Percentiles rank a stretch among this genome's conserved stretches.
These are phyloP conservation scores for Rossbeevera mucosa DNA, from an alignment of 768 basidiomycete species.

Conservation along the genomic window DNA sequence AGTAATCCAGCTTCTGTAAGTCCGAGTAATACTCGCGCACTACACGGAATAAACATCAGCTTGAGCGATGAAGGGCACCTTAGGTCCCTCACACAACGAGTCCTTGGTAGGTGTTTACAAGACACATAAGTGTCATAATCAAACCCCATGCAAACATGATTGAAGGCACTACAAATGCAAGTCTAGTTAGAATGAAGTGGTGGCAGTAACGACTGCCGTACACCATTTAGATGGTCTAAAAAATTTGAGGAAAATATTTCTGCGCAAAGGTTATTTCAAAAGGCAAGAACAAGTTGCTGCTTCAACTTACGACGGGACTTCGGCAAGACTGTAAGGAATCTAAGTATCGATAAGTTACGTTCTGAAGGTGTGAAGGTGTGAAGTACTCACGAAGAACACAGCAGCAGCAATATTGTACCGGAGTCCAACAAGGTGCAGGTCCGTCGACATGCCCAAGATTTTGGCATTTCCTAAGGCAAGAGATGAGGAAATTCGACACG, in stretches of 20 bases:
- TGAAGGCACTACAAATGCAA: conserved; percentile 31
- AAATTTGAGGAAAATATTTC: conserved; percentile 36
- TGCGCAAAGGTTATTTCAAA: conserved; percentile 9
- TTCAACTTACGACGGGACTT: conserved; percentile 35
- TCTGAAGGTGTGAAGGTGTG: not conserved
- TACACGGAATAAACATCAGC: conserved; percentile 6
- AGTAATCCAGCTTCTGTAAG: conserved; percentile 45
- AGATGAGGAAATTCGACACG: not conserved
- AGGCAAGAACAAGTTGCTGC: not conserved
- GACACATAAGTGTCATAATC: conserved; percentile 37
- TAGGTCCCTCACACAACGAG: conserved; percentile 27
- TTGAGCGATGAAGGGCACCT: not conserved
- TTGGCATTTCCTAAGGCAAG: conserved; percentile 35
- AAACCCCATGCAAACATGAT: conserved; percentile 40
- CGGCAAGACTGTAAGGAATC: conserved; percentile 35
- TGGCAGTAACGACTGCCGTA: conserved; percentile 11
- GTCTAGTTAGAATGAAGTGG: conserved; percentile 7
- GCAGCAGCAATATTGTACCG: conserved; percentile 37
- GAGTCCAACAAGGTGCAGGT: conserved; percentile 34
- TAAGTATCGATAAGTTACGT: conserved; percentile 5
- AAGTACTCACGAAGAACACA: conserved; percentile 33
- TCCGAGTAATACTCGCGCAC: conserved; percentile 42
- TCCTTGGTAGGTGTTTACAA: conserved; percentile 31
- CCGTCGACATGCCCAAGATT: conserved; percentile 41
- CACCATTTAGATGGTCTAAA: conserved; percentile 33